These are phyloP conservation scores for Citrus hindsii DNA, from an alignment of 345 rosid genomes.

Conservation along the genomic window DNA sequence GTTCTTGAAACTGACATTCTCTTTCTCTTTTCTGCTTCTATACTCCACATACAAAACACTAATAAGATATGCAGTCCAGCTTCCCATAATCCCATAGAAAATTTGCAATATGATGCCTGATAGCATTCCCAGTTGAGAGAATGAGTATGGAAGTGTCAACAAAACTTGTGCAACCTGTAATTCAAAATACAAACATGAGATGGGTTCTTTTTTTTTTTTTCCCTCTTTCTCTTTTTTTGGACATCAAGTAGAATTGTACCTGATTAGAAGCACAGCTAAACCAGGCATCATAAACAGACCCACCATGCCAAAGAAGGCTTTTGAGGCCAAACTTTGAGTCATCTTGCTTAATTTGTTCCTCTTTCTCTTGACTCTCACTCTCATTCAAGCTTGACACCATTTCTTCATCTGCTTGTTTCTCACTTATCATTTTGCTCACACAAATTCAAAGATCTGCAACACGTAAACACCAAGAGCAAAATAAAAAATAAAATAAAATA, in stretches of 20 bases:
- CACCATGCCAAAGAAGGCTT: conserved; percentile 77
- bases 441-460: conserved; percentile 22
- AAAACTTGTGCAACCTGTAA: conserved; percentile 86
- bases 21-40: conserved; percentile 69
- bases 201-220: not conserved
- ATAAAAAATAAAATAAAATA: not conserved
- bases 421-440: conserved; percentile 27
- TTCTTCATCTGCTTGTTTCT: conserved; percentile 49
- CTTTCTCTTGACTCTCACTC: conserved; percentile 31
- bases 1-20: conserved; percentile 81
- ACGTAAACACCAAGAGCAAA: not conserved
- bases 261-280: conserved; percentile 87
- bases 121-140: conserved; percentile 87
- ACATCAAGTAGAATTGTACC: conserved; percentile 23
- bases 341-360: conserved; percentile 24
- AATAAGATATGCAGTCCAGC: conserved; percentile 95
- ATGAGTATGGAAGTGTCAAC: conserved; percentile 82
- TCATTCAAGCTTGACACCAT: conserved; percentile 46
- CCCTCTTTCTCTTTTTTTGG: too few species aligned
- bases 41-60: conserved; percentile 78
- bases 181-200: not conserved
- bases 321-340: conserved; percentile 38
- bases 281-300: conserved; percentile 90
- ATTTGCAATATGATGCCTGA: conserved; percentile 76
- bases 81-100: conserved; percentile 70